Evolutionary conservation across 768 basidiomycete species (phyloP).

Genomic region (Pleurotus pulmonarius): DNA sequence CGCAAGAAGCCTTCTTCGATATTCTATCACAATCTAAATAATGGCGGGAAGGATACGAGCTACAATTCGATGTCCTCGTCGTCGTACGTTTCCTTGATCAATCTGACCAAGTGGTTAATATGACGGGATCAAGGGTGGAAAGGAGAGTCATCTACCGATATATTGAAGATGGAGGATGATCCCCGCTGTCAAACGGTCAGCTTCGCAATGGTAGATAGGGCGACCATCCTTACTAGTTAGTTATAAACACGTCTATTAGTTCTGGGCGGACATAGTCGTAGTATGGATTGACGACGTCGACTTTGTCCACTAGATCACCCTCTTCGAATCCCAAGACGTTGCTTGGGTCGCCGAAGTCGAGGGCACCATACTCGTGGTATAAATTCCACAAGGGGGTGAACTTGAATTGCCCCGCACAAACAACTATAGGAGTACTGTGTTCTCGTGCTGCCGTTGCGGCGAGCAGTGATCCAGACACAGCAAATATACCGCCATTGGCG

Average conservation of each 20-base stretch:
- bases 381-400: slow-evolving; percentile 89
- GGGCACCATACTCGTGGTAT: slow-evolving; percentile 81
- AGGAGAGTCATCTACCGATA: slow-evolving; percentile 53
- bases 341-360: slow-evolving; percentile 70
- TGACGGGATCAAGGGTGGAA: slow-evolving; percentile 2
- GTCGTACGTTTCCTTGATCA: slow-evolving; percentile 93
- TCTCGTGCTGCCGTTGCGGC: slow-evolving; percentile 85
- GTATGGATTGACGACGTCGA: slow-evolving; percentile 93
- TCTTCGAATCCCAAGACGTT: slow-evolving; percentile 72
- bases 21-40: slow-evolving; percentile 41
- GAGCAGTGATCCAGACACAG: slow-evolving; percentile 78
- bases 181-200: slow-evolving; percentile 57
- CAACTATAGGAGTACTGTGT: slow-evolving; percentile 89
- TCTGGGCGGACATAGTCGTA: slow-evolving; percentile 96
- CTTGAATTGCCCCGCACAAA: slow-evolving; percentile 96
- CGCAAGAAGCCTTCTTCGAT: slow-evolving; percentile 94
- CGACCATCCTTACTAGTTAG: slow-evolving; percentile 79
- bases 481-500: slow-evolving; percentile 95
- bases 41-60: slow-evolving; percentile 4
- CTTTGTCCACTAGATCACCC: slow-evolving; percentile 76
- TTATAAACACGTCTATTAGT: slow-evolving; percentile 89
- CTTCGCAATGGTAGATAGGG: not conserved
- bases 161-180: slow-evolving; percentile 93
- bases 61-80: slow-evolving; percentile 88
- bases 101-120: slow-evolving; percentile 32